These are phyloP conservation scores for Furcasterigmium furcatum DNA, from an alignment of 2,329 filamentous ascomycete genomes.

Conservation along the genomic window DNA sequence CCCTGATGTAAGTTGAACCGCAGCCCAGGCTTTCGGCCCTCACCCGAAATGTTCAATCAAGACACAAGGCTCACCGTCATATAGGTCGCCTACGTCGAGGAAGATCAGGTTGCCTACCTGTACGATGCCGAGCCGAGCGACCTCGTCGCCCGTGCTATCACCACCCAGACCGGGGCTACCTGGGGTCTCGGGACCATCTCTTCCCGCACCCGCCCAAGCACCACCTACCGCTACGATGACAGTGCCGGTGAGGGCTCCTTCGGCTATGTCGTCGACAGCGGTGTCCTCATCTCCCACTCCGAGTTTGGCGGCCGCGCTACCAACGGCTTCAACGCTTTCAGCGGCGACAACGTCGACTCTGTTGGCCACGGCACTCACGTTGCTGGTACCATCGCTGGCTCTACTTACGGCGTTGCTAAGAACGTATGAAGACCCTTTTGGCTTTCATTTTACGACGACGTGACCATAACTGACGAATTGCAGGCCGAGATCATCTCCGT, in stretches of 20 bases:
- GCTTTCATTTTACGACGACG: not conserved
- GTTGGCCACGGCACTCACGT: constrained; percentile 47
- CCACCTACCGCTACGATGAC: constrained; percentile 36
- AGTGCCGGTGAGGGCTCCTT: constrained; percentile 37
- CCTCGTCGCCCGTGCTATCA: constrained; percentile 9
- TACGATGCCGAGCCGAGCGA: constrained; percentile 13
- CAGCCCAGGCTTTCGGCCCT: fast-evolving
- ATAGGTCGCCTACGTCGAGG: constrained; percentile 28
- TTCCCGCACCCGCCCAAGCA: constrained; percentile 26
- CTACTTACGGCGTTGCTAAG: constrained; percentile 42
- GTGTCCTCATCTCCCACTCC: constrained; percentile 42
- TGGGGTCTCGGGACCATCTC: constrained; percentile 46
- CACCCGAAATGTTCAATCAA: not conserved
- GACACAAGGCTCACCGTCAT: not conserved
- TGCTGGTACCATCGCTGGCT: constrained; percentile 38
- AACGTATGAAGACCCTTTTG: not conserved
- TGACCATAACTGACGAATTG: not conserved
- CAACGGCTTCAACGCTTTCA: constrained; percentile 29
- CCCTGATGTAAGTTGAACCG: constrained; percentile 37
- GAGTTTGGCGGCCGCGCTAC: constrained; percentile 40
- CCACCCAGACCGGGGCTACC: constrained; percentile 29
- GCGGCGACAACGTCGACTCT: constrained; percentile 29
- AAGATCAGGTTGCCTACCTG: constrained; percentile 21
- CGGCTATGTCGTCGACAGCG: constrained; percentile 54
- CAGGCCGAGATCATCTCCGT: constrained; percentile 34